A percentile compares a stretch with the other conserved stretches of the same genome.
Evolutionary conservation across 148 eudicot genomes (phyloP).

Genomic region (Mesembryanthemum crystallinum): DNA sequence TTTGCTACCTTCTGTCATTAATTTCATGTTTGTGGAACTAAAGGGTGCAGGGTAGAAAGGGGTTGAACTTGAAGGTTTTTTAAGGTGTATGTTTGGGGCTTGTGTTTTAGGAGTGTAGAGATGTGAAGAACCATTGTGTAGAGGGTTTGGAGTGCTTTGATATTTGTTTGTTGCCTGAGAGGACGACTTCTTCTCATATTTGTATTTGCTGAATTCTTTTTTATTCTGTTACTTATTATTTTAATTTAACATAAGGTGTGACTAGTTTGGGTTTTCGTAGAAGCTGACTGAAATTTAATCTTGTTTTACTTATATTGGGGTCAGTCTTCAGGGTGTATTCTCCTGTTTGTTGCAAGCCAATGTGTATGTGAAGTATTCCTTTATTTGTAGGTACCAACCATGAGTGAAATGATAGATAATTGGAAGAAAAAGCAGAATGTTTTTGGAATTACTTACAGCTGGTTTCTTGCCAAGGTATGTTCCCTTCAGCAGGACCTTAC

Average conservation of each 20-base stretch:
- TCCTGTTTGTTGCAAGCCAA: neutral
- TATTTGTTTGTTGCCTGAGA: too few relatives aligned
- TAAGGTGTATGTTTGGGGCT: too few relatives aligned
- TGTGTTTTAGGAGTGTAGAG: too few relatives aligned
- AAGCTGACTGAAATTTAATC: neutral
- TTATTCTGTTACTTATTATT: too few relatives aligned
- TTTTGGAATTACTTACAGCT: conserved; percentile 87
- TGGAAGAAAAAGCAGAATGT: conserved; percentile 88
- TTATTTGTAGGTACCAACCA: conserved; percentile 66
- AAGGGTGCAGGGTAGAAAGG: too few relatives aligned
- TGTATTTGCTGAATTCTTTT: too few relatives aligned
- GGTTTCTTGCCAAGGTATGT: conserved; percentile 97
- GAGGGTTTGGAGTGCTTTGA: too few relatives aligned
- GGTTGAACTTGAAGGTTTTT: too few relatives aligned
- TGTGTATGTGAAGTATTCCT: conserved; percentile 1
- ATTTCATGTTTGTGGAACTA: too few relatives aligned
- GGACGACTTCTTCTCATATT: too few relatives aligned
- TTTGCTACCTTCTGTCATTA: too few relatives aligned
- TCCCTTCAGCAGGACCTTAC: neutral
- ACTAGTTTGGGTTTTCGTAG: neutral
- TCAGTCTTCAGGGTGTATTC: neutral
- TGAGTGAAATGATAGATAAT: conserved; percentile 83
- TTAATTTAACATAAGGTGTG: neutral
- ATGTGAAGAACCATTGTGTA: too few relatives aligned
- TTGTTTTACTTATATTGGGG: neutral